Conservation (phyloP, 2,329 filamentous ascomycete genomes). For the Aspergillus uvarum region DNA sequence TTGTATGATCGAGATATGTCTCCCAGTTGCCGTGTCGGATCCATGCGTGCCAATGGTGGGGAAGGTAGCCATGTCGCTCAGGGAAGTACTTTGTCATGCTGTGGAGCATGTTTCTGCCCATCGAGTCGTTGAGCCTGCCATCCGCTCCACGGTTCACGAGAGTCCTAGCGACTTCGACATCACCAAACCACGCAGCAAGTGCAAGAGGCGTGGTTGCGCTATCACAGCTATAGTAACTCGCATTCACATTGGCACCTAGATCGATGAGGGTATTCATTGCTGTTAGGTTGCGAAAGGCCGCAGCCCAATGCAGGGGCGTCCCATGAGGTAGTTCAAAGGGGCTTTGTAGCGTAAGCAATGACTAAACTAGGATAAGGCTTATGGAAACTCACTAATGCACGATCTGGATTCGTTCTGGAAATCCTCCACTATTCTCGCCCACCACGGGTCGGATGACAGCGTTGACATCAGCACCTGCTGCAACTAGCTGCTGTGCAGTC, state of each 20-base stretch:
- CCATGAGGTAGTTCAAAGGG: constrained; percentile 31
- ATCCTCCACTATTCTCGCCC: constrained; percentile 20
- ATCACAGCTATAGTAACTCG: constrained; percentile 21
- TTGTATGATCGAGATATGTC: constrained; percentile 20
- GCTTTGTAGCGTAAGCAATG: constrained; percentile 10
- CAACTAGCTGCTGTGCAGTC: constrained; percentile 22
- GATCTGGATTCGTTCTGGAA: constrained; percentile 23
- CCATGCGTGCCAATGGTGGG: constrained; percentile 32
- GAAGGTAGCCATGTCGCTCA: constrained; percentile 26
- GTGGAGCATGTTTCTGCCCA: constrained; percentile 26
- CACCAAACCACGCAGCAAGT: constrained; percentile 24
- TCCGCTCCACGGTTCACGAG: constrained; percentile 25
- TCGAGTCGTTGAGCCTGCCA: constrained; percentile 19
- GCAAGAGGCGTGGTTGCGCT: constrained; percentile 24
- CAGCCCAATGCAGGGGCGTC: constrained; percentile 30
- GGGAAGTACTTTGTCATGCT: constrained; percentile 23
- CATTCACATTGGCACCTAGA: constrained; percentile 26
- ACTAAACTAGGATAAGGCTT: background rate
- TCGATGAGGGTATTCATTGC: constrained; percentile 25
- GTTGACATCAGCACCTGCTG: constrained; percentile 24
- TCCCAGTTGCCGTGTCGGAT: constrained; percentile 30
- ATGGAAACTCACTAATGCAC: constrained; percentile 25
- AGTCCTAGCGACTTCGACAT: constrained; percentile 17
- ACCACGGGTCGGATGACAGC: constrained; percentile 20
- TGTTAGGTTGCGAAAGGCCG: constrained; percentile 20